These are phyloP conservation scores for Lentinus brumalis DNA, from an alignment of 768 basidiomycete species.

Conservation along the genomic window DNA sequence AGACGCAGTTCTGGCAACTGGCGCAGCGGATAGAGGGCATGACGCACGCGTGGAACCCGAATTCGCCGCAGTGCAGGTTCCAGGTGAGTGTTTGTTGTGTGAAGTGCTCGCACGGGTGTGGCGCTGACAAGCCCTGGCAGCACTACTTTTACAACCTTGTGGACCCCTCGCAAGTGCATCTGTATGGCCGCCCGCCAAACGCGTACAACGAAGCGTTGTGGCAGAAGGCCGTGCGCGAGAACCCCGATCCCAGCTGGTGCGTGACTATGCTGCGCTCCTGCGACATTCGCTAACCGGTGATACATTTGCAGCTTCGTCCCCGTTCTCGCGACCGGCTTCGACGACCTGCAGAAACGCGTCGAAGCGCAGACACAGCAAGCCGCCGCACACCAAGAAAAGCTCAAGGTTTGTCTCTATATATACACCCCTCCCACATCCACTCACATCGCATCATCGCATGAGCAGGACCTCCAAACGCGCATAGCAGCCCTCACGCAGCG, in stretches of 20 bases:
- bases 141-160: constrained; percentile 86
- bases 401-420: constrained; percentile 45
- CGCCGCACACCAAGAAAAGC: constrained; percentile 63
- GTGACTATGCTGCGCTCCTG: constrained; percentile 21
- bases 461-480: constrained; percentile 65
- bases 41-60: constrained; percentile 70
- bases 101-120: not conserved
- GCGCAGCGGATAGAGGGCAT: constrained; percentile 64
- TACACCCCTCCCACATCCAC: not conserved
- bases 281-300: not conserved
- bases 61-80: constrained; percentile 72
- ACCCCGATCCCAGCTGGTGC: constrained; percentile 80
- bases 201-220: constrained; percentile 71
- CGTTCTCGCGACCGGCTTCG: constrained; percentile 79
- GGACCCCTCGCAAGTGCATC: constrained; percentile 60
- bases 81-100: constrained; percentile 51
- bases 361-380: constrained; percentile 74
- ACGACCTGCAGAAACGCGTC: constrained; percentile 76
- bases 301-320: constrained; percentile 62
- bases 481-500: constrained; percentile 60
- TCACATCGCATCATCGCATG: not conserved
- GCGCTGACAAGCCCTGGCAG: constrained; percentile 38
- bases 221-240: constrained; percentile 79
- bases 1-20: constrained; percentile 56
- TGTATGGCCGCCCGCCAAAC: constrained; percentile 74